phyloP scores from a whole-genome alignment of 2,329 filamentous ascomycete genomes.

The Cladosporium velox region DNA sequence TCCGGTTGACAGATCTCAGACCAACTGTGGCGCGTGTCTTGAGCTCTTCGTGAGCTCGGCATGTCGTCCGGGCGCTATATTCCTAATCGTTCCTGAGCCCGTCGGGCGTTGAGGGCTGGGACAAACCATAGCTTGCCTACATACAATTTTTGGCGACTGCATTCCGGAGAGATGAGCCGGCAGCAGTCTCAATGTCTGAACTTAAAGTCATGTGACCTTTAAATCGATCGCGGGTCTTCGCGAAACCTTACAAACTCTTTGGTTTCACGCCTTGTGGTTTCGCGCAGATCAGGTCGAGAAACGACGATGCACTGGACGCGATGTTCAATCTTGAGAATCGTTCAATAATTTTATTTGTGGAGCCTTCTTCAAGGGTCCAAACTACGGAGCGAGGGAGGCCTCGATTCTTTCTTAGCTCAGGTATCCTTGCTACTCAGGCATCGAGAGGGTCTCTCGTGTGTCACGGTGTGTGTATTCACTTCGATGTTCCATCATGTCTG shows the following conservation, averaged over 20 bases:
- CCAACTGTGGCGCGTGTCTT: slow-evolving; percentile 55
- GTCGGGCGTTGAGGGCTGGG: slow-evolving; percentile 87
- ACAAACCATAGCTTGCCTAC: slow-evolving; percentile 72
- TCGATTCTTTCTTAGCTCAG: not conserved
- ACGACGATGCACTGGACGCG: too few relatives aligned
- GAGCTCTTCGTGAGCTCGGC: slow-evolving; percentile 66
- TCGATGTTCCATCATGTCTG: not conserved
- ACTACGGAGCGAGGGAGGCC: not conserved
- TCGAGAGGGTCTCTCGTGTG: not conserved
- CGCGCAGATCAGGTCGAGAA: too few relatives aligned
- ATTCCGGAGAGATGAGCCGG: slow-evolving; percentile 13
- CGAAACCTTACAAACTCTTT: not conserved
- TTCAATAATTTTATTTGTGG: not conserved
- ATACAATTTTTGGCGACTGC: slow-evolving; percentile 29
- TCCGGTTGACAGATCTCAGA: slow-evolving; percentile 98
- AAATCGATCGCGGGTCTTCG: not conserved
- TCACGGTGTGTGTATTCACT: not conserved
- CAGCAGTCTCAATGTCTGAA: not conserved
- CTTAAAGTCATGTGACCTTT: not conserved
- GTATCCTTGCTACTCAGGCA: not conserved
- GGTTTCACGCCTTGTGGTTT: too few relatives aligned
- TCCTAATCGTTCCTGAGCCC: slow-evolving; percentile 87
- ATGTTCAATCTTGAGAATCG: too few relatives aligned
- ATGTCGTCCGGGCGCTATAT: slow-evolving; percentile 72
- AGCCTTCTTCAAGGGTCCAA: not conserved